Evolutionary conservation across 495 filamentous ascomycete species (phyloP).

Genomic region (Aspergillus avenaceus): DNA sequence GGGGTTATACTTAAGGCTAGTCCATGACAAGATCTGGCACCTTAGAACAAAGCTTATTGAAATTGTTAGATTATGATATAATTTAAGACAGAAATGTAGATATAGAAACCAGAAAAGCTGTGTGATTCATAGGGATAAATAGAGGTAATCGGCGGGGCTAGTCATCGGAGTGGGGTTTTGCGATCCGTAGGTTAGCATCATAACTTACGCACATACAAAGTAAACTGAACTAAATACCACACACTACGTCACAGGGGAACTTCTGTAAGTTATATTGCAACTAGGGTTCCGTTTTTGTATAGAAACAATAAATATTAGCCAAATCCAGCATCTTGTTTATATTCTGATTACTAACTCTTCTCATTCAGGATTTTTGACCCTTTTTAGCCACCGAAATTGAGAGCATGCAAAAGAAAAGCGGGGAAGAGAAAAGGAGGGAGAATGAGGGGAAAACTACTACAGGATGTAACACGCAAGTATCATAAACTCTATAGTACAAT

Average conservation of each 20-base stretch:
- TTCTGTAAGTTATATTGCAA: not conserved
- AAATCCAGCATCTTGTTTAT: not conserved
- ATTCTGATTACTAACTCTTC: too few relatives aligned
- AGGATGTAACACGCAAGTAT: too few relatives aligned
- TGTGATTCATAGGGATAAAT: conserved; percentile 13
- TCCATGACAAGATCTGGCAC: not conserved
- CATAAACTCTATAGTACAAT: too few relatives aligned
- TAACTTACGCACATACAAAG: not conserved
- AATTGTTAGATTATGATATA: not conserved
- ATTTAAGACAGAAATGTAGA: not conserved
- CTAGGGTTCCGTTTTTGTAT: not conserved
- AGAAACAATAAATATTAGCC: not conserved
- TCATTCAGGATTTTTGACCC: not conserved
- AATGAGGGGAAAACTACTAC: too few relatives aligned
- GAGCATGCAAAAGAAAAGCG: too few relatives aligned
- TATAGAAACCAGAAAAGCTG: conserved; percentile 11
- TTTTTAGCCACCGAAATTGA: not conserved
- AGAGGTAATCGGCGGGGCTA: conserved; percentile 19
- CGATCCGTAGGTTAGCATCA: conserved; percentile 7
- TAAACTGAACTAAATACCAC: too few relatives aligned
- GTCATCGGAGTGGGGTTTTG: conserved; percentile 23
- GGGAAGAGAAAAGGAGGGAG: too few relatives aligned
- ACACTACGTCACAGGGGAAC: not conserved
- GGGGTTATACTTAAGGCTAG: not conserved
- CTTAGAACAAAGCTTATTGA: not conserved